These are phyloP conservation scores for Malassezia slooffiae DNA, from an alignment of 1,284 basidiomycete genomes.

Conservation along the genomic window DNA sequence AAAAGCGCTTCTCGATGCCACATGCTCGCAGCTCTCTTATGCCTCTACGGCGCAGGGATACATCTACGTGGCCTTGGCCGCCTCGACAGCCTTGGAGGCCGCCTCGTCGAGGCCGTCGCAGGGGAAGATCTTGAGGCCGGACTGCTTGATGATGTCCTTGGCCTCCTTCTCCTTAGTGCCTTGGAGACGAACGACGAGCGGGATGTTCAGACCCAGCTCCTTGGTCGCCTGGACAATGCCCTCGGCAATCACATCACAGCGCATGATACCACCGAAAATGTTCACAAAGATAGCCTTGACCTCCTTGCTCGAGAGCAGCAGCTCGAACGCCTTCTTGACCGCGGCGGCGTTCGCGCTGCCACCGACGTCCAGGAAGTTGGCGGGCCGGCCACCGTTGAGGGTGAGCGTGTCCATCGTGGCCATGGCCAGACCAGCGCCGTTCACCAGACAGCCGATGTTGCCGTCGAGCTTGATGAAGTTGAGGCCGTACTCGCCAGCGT, in stretches of 20 bases:
- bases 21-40: too few species aligned
- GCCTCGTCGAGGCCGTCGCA: slow-evolving; percentile 27
- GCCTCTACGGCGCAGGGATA: background rate
- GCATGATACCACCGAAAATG: slow-evolving; percentile 71
- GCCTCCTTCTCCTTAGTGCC: slow-evolving; percentile 94
- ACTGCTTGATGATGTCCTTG: slow-evolving; percentile 64
- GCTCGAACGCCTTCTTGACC: slow-evolving; percentile 98
- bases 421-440: slow-evolving; percentile 98
- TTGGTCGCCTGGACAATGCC: slow-evolving; percentile 96
- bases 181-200: slow-evolving; percentile 85
- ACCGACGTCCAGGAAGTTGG: slow-evolving; percentile 97
- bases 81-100: slow-evolving; percentile 24
- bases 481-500: slow-evolving; percentile 64
- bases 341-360: slow-evolving; percentile 94
- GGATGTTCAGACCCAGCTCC: slow-evolving; percentile 73
- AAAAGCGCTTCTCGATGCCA: too few species aligned
- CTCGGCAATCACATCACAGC: slow-evolving; percentile 64
- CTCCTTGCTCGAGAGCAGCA: slow-evolving; percentile 75
- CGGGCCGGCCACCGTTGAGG: slow-evolving; percentile 61
- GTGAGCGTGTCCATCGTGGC: slow-evolving; percentile 99
- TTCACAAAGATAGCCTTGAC: slow-evolving; percentile 99
- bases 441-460: slow-evolving; percentile 92
- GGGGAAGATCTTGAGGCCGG: slow-evolving; percentile 60
- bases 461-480: slow-evolving; percentile 99
- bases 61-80: background rate